Conservation (phyloP, 2,329 filamentous ascomycete species). For the Clonostachys rhizophaga region DNA sequence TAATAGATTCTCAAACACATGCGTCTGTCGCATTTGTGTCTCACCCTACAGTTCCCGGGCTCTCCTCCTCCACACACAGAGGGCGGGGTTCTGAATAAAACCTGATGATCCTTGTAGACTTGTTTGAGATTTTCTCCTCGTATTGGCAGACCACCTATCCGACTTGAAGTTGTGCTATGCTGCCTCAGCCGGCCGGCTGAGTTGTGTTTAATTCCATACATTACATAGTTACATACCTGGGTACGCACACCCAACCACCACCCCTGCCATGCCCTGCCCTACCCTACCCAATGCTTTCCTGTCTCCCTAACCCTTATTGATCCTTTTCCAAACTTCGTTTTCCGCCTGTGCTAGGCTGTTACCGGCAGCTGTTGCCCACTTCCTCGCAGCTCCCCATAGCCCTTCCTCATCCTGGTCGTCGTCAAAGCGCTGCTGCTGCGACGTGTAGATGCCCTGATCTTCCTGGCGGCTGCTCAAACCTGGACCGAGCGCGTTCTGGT, state of each 20-base stretch:
- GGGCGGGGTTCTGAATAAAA: too few relatives aligned
- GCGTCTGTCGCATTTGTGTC: not conserved
- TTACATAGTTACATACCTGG: too few relatives aligned
- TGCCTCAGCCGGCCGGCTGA: too few relatives aligned
- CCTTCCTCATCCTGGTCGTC: conserved; percentile 30
- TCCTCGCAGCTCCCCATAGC: conserved; percentile 54
- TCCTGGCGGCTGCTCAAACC: conserved; percentile 24
- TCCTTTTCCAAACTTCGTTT: conserved; percentile 57
- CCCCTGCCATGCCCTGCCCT: not conserved
- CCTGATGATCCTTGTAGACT: too few relatives aligned
- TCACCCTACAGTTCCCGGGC: not conserved
- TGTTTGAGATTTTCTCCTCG: too few relatives aligned
- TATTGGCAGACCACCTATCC: too few relatives aligned
- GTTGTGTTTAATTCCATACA: too few relatives aligned
- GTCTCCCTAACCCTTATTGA: conserved; percentile 46
- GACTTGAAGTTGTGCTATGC: too few relatives aligned
- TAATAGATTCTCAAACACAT: too few relatives aligned
- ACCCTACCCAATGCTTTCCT: conserved; percentile 10
- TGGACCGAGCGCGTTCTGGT: conserved; percentile 37
- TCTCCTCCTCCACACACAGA: not conserved
- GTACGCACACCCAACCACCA: not conserved
- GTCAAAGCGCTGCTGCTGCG: not conserved
- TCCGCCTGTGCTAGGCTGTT: conserved; percentile 54
- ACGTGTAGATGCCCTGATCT: conserved; percentile 7
- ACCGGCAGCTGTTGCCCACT: conserved; percentile 51